Base-by-base conservation (phyloP, 176 grass and related monocot species). In the Cenchrus purpureus region DNA sequence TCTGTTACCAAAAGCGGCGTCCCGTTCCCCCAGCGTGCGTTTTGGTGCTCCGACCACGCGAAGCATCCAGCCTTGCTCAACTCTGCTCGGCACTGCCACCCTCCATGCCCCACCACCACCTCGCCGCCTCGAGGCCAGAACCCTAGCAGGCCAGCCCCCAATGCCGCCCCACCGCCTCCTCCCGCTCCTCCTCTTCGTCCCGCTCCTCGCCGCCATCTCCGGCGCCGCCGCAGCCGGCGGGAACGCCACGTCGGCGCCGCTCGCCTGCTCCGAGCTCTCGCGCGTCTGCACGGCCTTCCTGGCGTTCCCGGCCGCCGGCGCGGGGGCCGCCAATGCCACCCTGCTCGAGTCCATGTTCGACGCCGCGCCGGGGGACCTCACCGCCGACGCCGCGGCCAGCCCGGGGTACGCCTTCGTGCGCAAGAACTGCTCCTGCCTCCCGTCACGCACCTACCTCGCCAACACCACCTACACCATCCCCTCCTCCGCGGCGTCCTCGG, bases 391-490 rank as follows among this genome's bases (percentile, higher is more conserved):
- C 10, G 85, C 70, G 75, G 78, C 91, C 89, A 98, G 88, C 82
- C 97, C 93, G 10, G 93, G 93, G 12, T 96, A 91, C 86, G 91
- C 89, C 40, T 99, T 99, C 85, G 78, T 99, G 57, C 91, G 91
- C 28, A 99, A 99, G 93, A 99, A 99, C 93, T 99, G 97, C 83
- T 96, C 97, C 49, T 99, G 97, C 88, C 75, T 96, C 73, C 87
- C 87, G 61, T 83, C 87, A 15, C 87, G 89, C 76, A 89, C 91
- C 82, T 99, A 96, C 86, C 88, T 99, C 69, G 88, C 90, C 63
- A 99, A 92, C 82, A 96, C 97, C 43, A 96, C 97, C 68, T 94
- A 92, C 83, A 99, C 91, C 14, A 58, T 94, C 82, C 90, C 89
- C 53, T 77, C 40, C 58, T 74, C 77, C 68, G 85, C 77, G 32